Conservation (phyloP, 2,329 filamentous ascomycete genomes). For the Elsinoe perseae region DNA sequence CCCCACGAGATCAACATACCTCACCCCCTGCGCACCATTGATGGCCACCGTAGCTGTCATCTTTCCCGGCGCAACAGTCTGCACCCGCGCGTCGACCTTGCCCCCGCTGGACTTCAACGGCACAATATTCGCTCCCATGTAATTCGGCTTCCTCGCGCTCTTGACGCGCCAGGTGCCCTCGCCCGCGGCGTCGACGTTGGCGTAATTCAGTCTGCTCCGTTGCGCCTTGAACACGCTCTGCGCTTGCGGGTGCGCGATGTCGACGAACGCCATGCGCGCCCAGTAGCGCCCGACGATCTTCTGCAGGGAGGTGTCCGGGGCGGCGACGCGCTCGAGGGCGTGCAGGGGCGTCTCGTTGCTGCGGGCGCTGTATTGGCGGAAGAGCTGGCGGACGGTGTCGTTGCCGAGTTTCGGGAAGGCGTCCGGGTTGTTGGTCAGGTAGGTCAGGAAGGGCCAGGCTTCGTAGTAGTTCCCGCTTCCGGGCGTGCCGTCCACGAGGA, state of each 20-base stretch:
- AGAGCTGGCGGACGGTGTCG: constrained; percentile 24
- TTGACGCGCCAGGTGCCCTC: constrained; percentile 40
- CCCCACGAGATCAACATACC: not conserved
- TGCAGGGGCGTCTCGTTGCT: constrained; percentile 48
- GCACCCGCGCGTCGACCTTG: constrained; percentile 28
- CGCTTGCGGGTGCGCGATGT: constrained; percentile 42
- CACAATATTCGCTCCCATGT: constrained; percentile 47
- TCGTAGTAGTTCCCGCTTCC: constrained; percentile 45
- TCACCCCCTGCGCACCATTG: constrained; percentile 24
- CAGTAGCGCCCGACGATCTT: constrained; percentile 45
- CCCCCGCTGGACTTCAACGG: constrained; percentile 33
- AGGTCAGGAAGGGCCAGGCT: constrained; percentile 46
- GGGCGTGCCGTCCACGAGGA: constrained; percentile 38
- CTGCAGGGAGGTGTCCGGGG: constrained; percentile 25
- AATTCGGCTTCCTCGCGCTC: constrained; percentile 36
- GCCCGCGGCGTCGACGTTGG: constrained; percentile 35
- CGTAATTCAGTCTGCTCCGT: constrained; percentile 35
- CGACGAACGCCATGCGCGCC: constrained; percentile 48
- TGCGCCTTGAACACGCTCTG: constrained; percentile 34
- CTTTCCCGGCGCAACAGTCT: constrained; percentile 25
- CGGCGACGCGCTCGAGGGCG: constrained; percentile 35
- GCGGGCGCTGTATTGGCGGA: constrained; percentile 36
- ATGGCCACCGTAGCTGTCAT: constrained; percentile 40
- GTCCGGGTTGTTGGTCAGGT: constrained; percentile 45
- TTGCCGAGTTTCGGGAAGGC: constrained; percentile 28